phyloP scores from a whole-genome alignment of 2,329 filamentous ascomycete species.

The Cladorrhinum sp. region DNA sequence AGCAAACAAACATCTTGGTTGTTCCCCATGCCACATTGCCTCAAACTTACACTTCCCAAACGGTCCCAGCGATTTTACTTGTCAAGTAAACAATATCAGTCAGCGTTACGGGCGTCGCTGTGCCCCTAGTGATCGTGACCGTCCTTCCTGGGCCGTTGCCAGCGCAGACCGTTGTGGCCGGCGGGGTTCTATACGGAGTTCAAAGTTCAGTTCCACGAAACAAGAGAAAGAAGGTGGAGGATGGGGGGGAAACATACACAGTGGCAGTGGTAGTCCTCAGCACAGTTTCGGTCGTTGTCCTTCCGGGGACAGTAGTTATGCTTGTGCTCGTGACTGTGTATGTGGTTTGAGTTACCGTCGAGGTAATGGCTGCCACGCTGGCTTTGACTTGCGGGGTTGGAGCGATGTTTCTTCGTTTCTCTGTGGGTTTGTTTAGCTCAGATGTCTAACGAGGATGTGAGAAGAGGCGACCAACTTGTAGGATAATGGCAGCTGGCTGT shows the following conservation, averaged over 20 bases:
- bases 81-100: constrained; percentile 37
- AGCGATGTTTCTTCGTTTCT: constrained; percentile 24
- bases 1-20: neutral
- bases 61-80: constrained; percentile 33
- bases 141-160: constrained; percentile 29
- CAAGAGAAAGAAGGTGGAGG: neutral
- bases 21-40: too few species aligned
- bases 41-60: constrained; percentile 36
- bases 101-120: constrained; percentile 30
- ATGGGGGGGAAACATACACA: constrained; percentile 26
- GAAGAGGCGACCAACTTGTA: constrained; percentile 22
- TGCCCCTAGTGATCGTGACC: constrained; percentile 33
- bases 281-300: constrained; percentile 36
- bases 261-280: constrained; percentile 33
- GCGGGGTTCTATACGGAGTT: constrained; percentile 32
- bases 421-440: neutral
- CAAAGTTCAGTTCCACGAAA: neutral
- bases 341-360: constrained; percentile 38
- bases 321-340: constrained; percentile 36
- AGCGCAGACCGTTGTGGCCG: constrained; percentile 35
- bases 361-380: constrained; percentile 33
- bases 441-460: neutral
- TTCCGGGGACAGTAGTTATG: constrained; percentile 33
- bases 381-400: constrained; percentile 20
- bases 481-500: constrained; percentile 37